Evolutionary conservation across 768 basidiomycete species (phyloP).

Genomic region (Suillus subluteus): DNA sequence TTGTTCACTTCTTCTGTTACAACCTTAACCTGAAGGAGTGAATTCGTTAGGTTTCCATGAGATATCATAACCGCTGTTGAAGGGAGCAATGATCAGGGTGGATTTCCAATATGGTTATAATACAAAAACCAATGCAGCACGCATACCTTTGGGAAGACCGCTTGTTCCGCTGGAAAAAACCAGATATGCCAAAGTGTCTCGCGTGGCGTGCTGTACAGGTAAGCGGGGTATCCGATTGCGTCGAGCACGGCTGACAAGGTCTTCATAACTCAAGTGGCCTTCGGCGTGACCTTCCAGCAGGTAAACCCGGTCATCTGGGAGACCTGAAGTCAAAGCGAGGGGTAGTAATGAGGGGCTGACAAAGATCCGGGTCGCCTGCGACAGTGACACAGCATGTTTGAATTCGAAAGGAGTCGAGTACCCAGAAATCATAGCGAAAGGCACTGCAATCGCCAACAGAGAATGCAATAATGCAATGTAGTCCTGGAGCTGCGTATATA

Average conservation of each 20-base stretch:
- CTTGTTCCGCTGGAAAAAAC: conserved; percentile 81
- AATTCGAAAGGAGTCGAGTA: conserved; percentile 63
- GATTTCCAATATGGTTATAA: conserved; percentile 10
- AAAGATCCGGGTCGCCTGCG: conserved; percentile 56
- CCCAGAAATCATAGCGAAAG: conserved; percentile 56
- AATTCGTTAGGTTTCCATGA: conserved; percentile 61
- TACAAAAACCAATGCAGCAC: not conserved
- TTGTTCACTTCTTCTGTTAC: conserved; percentile 33
- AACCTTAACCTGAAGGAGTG: conserved; percentile 43
- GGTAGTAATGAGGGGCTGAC: conserved; percentile 50
- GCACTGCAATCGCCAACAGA: conserved; percentile 50
- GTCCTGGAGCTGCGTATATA: conserved; percentile 43
- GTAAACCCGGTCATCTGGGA: conserved; percentile 48
- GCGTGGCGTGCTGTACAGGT: conserved; percentile 46
- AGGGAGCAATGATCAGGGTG: not conserved
- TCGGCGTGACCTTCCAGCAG: conserved; percentile 47
- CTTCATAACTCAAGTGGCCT: conserved; percentile 47
- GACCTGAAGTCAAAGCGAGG: conserved; percentile 41
- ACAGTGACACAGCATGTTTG: conserved; percentile 49
- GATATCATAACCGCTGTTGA: conserved; percentile 70
- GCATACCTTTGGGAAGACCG: conserved; percentile 71
- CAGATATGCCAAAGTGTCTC: conserved; percentile 67
- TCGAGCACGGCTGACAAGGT: conserved; percentile 46
- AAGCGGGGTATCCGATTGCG: conserved; percentile 42
- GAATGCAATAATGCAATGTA: conserved; percentile 54